These are phyloP conservation scores for Tetraselmis striata DNA, from an alignment of 139 green algal species.

Conservation along the genomic window DNA sequence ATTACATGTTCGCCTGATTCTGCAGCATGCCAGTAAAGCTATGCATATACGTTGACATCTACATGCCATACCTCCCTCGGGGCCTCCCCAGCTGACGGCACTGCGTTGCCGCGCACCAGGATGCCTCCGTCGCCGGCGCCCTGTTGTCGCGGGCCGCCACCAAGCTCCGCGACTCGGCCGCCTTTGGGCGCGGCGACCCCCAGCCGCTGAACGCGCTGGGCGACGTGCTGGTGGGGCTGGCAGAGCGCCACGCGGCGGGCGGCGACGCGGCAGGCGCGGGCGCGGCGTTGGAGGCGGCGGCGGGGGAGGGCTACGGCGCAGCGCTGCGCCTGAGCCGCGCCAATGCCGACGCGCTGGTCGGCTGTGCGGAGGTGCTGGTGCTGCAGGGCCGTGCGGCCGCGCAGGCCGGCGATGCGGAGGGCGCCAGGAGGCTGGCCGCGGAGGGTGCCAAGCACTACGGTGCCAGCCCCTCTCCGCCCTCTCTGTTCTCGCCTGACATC, in stretches of 20 bases:
- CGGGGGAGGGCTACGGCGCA: conserved; percentile 50
- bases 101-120: conserved; percentile 22
- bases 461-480: too few relatives aligned
- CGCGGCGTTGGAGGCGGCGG: conserved; percentile 23
- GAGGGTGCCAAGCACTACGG: conserved; percentile 26
- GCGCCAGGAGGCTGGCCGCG: neutral
- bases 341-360: conserved; percentile 51
- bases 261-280: neutral
- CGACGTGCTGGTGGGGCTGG: conserved; percentile 46
- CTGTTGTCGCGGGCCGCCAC: conserved; percentile 45
- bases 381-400: conserved; percentile 15
- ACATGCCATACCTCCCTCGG: too few relatives aligned
- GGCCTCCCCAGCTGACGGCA: too few relatives aligned
- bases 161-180: conserved; percentile 28
- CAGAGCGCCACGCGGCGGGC: conserved; percentile 29
- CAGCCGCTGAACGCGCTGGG: conserved; percentile 54
- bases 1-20: too few relatives aligned
- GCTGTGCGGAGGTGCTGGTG: conserved; percentile 25
- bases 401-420: neutral
- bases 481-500: too few relatives aligned
- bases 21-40: too few relatives aligned
- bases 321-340: conserved; percentile 45
- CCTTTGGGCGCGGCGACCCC: conserved; percentile 48
- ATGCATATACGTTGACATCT: too few relatives aligned
- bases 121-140: neutral